Base-by-base conservation (phyloP, 2,329 filamentous ascomycete genomes). In the Colletotrichum cuscutae region DNA sequence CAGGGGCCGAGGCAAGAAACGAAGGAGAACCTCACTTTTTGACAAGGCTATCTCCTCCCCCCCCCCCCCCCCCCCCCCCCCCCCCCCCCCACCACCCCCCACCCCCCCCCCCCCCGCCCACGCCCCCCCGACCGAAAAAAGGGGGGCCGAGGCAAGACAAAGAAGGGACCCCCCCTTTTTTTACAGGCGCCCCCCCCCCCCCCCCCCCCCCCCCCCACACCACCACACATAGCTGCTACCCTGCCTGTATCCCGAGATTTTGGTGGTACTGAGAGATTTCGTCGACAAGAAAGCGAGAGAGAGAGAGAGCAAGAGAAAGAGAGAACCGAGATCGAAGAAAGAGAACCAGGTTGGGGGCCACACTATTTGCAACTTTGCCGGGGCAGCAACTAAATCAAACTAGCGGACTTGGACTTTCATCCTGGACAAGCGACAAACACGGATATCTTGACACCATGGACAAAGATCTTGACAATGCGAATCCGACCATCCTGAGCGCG, bases 401-500 rank as follows among this genome's bases (percentile, higher is more conserved):
- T 49, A 49, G 15, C 30, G 26, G n/a, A 15, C 56, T 32, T 35
- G 46, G 37, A 5, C 49, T 37, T 37, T 49, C 46, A 24, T 61
- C n/a, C 13, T n/a, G 32, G 42, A 49, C 54, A 68, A 37, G n/a
- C n/a, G 30, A 60, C 30, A 35, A 75, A 19, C 53, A 54, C 65
- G 12, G 13, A 46, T n/a, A 26, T 28, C 42, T 52, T 32, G 52
- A 56, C 54, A 74, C 69, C 69, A 86, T 86, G 83, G 79, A 82
- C 68, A 81, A 82, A 74, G 82, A 84, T 53, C 81, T 88, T 59
- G 90, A 92, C 77, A 98, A 98, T 83, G 95, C 94, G 76, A 98
- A 99, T 85, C 97, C 97, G 67, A 97, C 94, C 75, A 95, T 99
- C 80, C 86, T 98, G 79, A 97, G 92, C 83, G 89, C 91, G 65